Evolutionary conservation across 2,329 filamentous ascomycete species (phyloP), one percentile per base, ranked within the genome.

Genomic region (Aspergillus neoniger): DNA sequence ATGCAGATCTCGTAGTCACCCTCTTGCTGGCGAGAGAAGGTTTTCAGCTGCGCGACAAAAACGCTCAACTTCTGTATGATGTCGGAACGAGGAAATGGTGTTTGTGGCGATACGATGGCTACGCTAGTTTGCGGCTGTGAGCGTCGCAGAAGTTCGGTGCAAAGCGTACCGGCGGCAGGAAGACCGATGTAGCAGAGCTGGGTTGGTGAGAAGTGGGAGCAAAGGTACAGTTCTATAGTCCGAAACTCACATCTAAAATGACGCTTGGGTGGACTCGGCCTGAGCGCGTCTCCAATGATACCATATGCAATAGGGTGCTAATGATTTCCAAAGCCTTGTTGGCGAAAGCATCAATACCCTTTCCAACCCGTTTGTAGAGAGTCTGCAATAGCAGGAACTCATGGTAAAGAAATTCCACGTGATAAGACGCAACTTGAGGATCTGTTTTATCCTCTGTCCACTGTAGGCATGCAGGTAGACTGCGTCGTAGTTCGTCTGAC

Each of bases 61-160:
- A 70, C 64, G 38, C 63, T 66, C 4, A 70, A 57, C 5, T 69
- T 65, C 25, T 70, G 68, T 14, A 69, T 66, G 8, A 68, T 53
- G 21, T 66, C 59, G 4, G 68, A 65, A 15, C 67, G 63, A 3
- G 68, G 65, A 19, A 67, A 65, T 1, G 58, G 53, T 12, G 41
- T 38, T 10, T 36, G 32, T 36, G 38, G 5, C 8, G 17, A 15
- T 2, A 8, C 21, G 9, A 3, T 41, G 41, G n/a, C 57, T 49
- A 19, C 36, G 32, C 36, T 14, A 17, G 28, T 1, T 10, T 55
- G 30, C 1, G 58, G 23, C 21, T 64, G 66, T 2, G 63, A 65
- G n/a, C 59, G 63, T 41, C 65, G 66, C 38, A 70, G 66, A 4
- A 70, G 55, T 43, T 70, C 65, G 9, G 59, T 63, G 2, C 66